A percentile compares a stretch with the other conserved stretches of the same genome.
Conservation (phyloP, 2,329 filamentous ascomycete species). For the Shiraia bambusicola region DNA sequence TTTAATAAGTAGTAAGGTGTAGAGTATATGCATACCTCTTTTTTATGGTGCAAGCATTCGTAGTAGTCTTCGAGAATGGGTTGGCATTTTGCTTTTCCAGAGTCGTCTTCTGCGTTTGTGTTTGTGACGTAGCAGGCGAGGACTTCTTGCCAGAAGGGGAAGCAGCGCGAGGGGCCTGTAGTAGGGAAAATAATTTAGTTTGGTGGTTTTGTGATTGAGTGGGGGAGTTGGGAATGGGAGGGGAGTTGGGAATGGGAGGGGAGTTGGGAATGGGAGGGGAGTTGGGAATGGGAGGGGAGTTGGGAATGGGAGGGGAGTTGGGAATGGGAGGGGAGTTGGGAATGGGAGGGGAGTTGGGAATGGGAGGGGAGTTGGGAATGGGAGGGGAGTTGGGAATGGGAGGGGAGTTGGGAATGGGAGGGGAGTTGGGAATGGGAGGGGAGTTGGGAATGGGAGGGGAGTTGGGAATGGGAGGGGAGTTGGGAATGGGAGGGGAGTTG, state of each 20-base stretch:
- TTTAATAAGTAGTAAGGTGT: constrained; percentile 7
- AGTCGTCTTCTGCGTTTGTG: constrained; percentile 73
- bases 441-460: background rate
- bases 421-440: background rate
- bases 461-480: background rate
- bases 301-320: background rate
- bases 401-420: background rate
- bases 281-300: background rate
- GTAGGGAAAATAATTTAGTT: constrained; percentile 2
- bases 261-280: background rate
- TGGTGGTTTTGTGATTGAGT: background rate
- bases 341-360: background rate
- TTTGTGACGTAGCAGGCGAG: constrained; percentile 98
- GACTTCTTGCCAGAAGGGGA: constrained; percentile 99
- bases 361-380: background rate
- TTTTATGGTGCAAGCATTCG: constrained; percentile 97
- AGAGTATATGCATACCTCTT: constrained; percentile 71
- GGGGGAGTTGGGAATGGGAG: background rate
- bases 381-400: background rate
- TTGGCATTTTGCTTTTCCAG: constrained; percentile 83
- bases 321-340: background rate
- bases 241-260: background rate
- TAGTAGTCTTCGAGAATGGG: constrained; percentile 94
- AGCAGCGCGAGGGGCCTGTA: constrained; percentile 78
- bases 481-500: background rate